A percentile compares a stretch with the other conserved stretches of the same genome.
These are phyloP conservation scores for Entomortierella chlamydospora DNA, from an alignment of 192 early-diverging fungal species.

Conservation along the genomic window DNA sequence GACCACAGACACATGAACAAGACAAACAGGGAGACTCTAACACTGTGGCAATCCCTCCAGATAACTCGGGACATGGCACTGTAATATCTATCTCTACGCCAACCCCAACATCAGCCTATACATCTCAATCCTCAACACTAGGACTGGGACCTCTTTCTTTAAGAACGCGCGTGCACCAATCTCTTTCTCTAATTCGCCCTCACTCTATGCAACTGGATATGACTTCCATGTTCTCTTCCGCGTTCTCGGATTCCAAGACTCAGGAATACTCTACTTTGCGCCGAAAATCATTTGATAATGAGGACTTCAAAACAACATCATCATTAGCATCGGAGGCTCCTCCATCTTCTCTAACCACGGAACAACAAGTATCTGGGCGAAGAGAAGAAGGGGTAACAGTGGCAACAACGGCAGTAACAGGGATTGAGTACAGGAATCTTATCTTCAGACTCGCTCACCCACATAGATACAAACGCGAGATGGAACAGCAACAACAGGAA, in stretches of 20 bases:
- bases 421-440: background rate
- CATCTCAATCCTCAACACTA: background rate
- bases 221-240: too few relatives aligned
- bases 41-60: background rate
- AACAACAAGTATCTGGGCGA: background rate
- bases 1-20: background rate
- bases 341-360: background rate
- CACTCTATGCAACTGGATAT: too few relatives aligned
- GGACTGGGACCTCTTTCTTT: too few relatives aligned
- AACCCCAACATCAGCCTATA: background rate
- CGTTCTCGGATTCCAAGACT: too few relatives aligned
- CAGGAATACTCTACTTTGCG: too few relatives aligned
- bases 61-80: background rate
- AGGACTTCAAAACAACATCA: too few relatives aligned
- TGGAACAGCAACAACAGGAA: background rate
- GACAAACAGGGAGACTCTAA: background rate
- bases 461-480: background rate
- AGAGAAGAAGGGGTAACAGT: too few relatives aligned
- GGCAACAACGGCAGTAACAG: too few relatives aligned
- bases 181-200: too few relatives aligned
- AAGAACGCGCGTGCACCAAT: too few relatives aligned
- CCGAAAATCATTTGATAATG: too few relatives aligned
- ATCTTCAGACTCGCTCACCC: background rate
- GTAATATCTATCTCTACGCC: background rate
- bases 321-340: background rate